These are phyloP conservation scores for Irpex sp. DNA, from an alignment of 1,284 basidiomycete genomes.

Conservation along the genomic window DNA sequence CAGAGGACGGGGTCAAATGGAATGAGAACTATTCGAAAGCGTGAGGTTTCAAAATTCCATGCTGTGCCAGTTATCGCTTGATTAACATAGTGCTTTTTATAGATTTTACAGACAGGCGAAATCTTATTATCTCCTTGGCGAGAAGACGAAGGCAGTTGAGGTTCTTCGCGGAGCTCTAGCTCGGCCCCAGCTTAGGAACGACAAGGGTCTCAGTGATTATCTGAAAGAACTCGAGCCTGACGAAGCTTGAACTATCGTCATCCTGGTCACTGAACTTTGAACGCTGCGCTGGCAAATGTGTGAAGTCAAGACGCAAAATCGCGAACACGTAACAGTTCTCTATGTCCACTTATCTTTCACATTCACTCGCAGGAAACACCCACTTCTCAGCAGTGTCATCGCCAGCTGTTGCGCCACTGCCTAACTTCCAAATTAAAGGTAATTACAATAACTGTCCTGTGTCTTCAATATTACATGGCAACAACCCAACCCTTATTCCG, in stretches of 20 bases:
- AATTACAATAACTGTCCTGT: not conserved
- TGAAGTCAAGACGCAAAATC: too few relatives aligned
- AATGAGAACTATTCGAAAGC: constrained; percentile 19
- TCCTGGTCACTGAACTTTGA: not conserved
- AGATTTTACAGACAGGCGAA: constrained; percentile 24
- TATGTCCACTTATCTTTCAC: not conserved
- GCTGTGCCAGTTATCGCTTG: not conserved
- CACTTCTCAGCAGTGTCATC: too few relatives aligned
- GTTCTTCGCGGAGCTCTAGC: constrained; percentile 14
- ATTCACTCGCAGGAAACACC: not conserved
- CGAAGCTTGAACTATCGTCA: not conserved
- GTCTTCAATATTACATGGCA: not conserved
- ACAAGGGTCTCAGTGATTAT: constrained; percentile 18
- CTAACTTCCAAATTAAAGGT: not conserved
- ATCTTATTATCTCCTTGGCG: constrained; percentile 14
- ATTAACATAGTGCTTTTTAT: not conserved
- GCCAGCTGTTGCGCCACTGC: not conserved
- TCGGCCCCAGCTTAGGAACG: constrained; percentile 10
- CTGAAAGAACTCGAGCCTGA: constrained; percentile 12
- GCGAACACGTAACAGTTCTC: not conserved
- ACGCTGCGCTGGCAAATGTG: not conserved
- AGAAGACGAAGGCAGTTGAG: constrained; percentile 14
- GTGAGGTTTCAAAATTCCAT: constrained; percentile 10
- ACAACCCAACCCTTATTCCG: not conserved
- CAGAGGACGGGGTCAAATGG: constrained; percentile 9